Conservation (phyloP, 306 rosid genomes). For the Fragaria nilgerrensis region DNA sequence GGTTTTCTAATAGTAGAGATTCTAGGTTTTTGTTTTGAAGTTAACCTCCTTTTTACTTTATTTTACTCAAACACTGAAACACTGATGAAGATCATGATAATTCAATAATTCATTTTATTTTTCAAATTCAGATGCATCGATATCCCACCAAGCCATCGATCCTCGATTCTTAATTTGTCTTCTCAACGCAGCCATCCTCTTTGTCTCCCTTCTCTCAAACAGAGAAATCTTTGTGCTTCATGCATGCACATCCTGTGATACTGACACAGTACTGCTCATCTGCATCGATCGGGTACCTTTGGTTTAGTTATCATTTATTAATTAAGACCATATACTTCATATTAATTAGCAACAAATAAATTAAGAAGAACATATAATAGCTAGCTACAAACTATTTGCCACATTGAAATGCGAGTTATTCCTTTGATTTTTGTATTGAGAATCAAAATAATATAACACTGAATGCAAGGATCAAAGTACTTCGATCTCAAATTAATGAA, state of each 20-base stretch:
- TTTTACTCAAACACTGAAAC: neutral
- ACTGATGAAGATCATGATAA: neutral
- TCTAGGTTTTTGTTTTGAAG: neutral
- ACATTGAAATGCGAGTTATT: neutral
- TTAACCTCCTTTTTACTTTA: neutral
- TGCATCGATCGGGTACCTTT: neutral
- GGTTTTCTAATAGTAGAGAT: too few relatives aligned
- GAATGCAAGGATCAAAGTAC: neutral
- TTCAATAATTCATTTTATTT: neutral
- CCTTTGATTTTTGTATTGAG: neutral
- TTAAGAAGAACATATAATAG: too few relatives aligned
- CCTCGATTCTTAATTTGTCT: neutral
- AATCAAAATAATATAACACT: neutral
- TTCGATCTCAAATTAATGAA: neutral
- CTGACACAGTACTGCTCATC: neutral
- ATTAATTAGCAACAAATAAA: neutral
- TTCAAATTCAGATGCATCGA: conserved; percentile 2
- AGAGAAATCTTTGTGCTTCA: neutral
- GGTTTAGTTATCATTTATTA: neutral
- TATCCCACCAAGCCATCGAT: neutral
- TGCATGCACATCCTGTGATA: conserved; percentile 7
- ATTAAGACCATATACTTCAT: too few relatives aligned
- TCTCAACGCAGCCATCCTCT: conserved; percentile 4
- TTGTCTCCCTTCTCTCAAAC: too few relatives aligned
- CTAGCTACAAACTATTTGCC: too few relatives aligned